A percentile compares a stretch with the other conserved stretches of the same genome.
These are phyloP conservation scores for Pythium biforme DNA, from an alignment of 352 stramenopile species.

Conservation along the genomic window DNA sequence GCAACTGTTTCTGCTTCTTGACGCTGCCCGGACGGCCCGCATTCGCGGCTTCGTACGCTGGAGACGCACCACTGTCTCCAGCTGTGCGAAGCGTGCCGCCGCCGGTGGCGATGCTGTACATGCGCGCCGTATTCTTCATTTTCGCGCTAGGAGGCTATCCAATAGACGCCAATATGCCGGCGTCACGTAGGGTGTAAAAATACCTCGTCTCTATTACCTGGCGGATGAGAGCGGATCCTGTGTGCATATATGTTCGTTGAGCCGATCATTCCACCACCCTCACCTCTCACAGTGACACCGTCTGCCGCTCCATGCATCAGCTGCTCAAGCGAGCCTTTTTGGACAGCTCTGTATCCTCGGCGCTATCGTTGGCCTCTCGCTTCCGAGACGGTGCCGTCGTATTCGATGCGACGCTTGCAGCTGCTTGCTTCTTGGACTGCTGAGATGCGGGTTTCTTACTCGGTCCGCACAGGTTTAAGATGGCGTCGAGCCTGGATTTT, in stretches of 20 bases:
- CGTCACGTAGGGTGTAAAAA: constrained; percentile 12
- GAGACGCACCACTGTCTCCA: neutral
- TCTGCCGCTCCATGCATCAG: neutral
- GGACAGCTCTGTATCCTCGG: neutral
- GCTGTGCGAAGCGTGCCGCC: neutral
- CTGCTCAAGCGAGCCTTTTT: neutral
- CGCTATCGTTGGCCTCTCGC: neutral
- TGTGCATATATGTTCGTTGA: neutral
- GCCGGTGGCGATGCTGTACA: neutral
- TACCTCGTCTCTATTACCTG: constrained; percentile 17
- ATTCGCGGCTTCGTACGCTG: neutral
- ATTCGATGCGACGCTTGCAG: neutral
- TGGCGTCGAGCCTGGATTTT: constrained; percentile 30
- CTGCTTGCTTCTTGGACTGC: neutral
- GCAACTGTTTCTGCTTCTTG: constrained; percentile 32
- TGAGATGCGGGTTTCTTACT: constrained; percentile 4
- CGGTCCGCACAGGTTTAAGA: constrained; percentile 27
- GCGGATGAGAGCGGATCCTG: neutral
- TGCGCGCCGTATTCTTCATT: constrained; percentile 19
- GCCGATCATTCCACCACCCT: neutral
- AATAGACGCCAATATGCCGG: neutral
- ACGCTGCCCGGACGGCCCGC: constrained; percentile 11
- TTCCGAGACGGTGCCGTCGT: neutral
- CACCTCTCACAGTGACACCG: neutral
- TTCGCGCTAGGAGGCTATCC: too few species aligned